Evolutionary conservation across 768 basidiomycete genomes (phyloP).

Genomic region (Phaeolepiota aurea): DNA sequence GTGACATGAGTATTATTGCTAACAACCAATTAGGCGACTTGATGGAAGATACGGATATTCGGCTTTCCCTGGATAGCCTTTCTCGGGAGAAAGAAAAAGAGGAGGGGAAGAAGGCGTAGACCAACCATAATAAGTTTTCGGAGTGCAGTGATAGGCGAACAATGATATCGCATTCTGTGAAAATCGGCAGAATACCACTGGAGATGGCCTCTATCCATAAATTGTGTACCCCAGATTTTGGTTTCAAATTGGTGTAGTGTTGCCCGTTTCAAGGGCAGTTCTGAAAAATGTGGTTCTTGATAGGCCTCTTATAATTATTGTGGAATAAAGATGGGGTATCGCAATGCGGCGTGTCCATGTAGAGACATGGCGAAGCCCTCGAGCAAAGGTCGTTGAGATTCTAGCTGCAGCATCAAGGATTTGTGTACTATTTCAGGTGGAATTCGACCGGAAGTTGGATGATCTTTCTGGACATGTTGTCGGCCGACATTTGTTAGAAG

Average conservation of each 20-base stretch:
- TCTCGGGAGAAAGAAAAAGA: neutral
- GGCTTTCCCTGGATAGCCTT: slow-evolving; percentile 4
- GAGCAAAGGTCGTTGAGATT: slow-evolving; percentile 10
- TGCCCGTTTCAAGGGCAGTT: slow-evolving; percentile 1
- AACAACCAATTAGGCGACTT: slow-evolving; percentile 8
- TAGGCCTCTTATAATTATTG: slow-evolving; percentile 9
- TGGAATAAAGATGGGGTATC: slow-evolving; percentile 15
- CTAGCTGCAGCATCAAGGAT: slow-evolving; percentile 12
- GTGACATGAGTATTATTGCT: slow-evolving; percentile 1
- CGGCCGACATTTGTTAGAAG: too few relatives aligned
- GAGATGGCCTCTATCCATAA: slow-evolving; percentile 14
- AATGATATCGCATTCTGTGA: slow-evolving; percentile 10
- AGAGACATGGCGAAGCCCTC: slow-evolving; percentile 11
- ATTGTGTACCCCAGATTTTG: slow-evolving; percentile 7
- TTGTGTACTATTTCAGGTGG: slow-evolving; percentile 14
- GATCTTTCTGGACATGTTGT: too few relatives aligned
- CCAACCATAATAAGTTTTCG: slow-evolving; percentile 14
- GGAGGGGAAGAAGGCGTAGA: slow-evolving; percentile 5
- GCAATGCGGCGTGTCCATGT: slow-evolving; percentile 15
- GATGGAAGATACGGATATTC: slow-evolving; percentile 11
- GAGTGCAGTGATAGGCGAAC: slow-evolving; percentile 10
- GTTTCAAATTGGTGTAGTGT: slow-evolving; percentile 5
- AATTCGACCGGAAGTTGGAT: too few relatives aligned
- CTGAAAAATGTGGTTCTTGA: neutral
- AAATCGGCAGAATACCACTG: slow-evolving; percentile 10